Conservation (phyloP, 1,284 basidiomycete species). For the Sanghuangporus sanghuang region DNA sequence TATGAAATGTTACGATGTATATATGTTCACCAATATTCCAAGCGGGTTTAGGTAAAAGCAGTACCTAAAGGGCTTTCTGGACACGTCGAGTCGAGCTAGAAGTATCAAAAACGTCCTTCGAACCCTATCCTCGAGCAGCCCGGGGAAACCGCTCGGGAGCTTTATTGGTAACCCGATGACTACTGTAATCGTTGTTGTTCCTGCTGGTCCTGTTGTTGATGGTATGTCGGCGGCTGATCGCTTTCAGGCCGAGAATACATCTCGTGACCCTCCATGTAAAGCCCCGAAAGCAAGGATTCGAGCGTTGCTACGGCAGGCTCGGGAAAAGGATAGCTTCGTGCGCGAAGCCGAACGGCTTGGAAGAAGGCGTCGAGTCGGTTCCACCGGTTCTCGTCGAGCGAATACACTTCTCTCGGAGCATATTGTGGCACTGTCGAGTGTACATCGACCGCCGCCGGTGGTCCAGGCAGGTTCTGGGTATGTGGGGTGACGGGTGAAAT, state of each 20-base stretch:
- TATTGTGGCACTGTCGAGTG: not conserved
- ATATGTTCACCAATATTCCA: not conserved
- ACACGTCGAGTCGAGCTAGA: too few relatives aligned
- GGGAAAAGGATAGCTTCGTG: slow-evolving; percentile 63
- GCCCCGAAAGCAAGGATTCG: slow-evolving; percentile 64
- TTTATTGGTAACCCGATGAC: not conserved
- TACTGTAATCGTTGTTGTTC: not conserved
- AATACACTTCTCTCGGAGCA: not conserved
- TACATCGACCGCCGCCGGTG: not conserved
- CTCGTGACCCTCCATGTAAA: slow-evolving; percentile 71
- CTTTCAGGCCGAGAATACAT: not conserved
- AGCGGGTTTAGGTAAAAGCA: not conserved
- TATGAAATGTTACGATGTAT: too few relatives aligned
- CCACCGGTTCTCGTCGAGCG: slow-evolving; percentile 54
- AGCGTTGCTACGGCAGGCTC: slow-evolving; percentile 61
- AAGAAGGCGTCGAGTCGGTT: slow-evolving; percentile 74
- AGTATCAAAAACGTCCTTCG: too few relatives aligned
- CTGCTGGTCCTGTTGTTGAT: not conserved
- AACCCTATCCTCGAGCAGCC: not conserved
- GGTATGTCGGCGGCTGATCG: not conserved
- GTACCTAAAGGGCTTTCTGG: not conserved
- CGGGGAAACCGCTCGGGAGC: not conserved
- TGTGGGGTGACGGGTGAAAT: slow-evolving; percentile 1
- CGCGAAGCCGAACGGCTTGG: slow-evolving; percentile 58
- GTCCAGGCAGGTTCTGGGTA: not conserved